These are phyloP conservation scores for Trichoderma sp. DNA, from an alignment of 2,329 filamentous ascomycete genomes.

Conservation along the genomic window DNA sequence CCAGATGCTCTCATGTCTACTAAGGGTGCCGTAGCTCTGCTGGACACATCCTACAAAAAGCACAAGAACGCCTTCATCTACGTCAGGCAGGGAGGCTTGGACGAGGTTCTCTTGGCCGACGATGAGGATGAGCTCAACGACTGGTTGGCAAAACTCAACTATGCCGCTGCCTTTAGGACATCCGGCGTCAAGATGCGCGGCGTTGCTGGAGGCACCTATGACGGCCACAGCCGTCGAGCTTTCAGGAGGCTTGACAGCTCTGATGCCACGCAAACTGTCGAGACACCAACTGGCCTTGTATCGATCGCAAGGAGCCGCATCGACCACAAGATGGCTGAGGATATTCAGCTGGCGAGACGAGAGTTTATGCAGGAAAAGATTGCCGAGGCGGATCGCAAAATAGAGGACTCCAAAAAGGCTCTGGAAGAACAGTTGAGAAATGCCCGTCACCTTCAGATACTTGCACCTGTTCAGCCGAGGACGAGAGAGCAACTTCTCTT, in stretches of 20 bases:
- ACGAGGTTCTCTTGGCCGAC: constrained; percentile 89
- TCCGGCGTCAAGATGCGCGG: constrained; percentile 89
- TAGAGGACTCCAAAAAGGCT: constrained; percentile 69
- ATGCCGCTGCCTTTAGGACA: constrained; percentile 89
- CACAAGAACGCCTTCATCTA: constrained; percentile 96
- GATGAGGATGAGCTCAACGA: constrained; percentile 91
- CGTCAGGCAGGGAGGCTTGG: constrained; percentile 78
- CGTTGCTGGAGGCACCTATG: constrained; percentile 79
- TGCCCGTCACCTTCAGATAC: constrained; percentile 81
- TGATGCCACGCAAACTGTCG: constrained; percentile 57
- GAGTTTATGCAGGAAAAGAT: constrained; percentile 84
- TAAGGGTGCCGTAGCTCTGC: constrained; percentile 83
- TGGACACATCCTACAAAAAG: constrained; percentile 84
- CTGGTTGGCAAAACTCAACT: constrained; percentile 94
- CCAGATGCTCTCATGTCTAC: constrained; percentile 92
- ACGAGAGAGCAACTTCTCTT: constrained; percentile 83
- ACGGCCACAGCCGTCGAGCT: constrained; percentile 72
- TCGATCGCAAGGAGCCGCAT: constrained; percentile 71
- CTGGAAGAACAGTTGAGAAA: constrained; percentile 83
- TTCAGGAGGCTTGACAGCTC: constrained; percentile 69
- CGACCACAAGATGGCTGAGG: constrained; percentile 78
- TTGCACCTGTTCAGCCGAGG: constrained; percentile 88
- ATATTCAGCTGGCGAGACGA: constrained; percentile 78
- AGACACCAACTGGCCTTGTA: constrained; percentile 71
- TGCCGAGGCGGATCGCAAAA: constrained; percentile 74